phyloP scores from a whole-genome alignment of 2,329 filamentous ascomycete genomes.

The Aspergillus unguis region DNA sequence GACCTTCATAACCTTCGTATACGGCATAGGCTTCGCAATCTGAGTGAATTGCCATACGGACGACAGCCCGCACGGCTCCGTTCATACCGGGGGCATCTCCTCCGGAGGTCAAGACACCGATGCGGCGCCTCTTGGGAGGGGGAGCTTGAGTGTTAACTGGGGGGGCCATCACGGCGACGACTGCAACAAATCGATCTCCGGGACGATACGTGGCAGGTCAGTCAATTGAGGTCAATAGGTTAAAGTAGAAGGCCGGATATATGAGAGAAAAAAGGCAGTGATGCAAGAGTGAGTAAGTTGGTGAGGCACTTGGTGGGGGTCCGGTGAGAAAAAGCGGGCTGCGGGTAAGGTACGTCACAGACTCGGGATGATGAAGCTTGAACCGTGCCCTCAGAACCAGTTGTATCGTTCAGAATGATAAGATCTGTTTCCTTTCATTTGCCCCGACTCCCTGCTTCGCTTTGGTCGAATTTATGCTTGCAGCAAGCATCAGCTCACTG shows the following conservation, averaged over 20 bases:
- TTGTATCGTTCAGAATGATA: no score
- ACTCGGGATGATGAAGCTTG: neutral
- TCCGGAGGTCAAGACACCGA: conserved; percentile 91
- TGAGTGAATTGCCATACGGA: conserved; percentile 85
- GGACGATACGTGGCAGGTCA: conserved; percentile 10
- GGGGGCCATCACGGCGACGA: conserved; percentile 19
- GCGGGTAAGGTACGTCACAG: conserved; percentile 22
- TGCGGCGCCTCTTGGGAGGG: conserved; percentile 56
- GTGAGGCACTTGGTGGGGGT: conserved; percentile 19
- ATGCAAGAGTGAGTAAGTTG: conserved; percentile 13
- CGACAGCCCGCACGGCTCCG: conserved; percentile 80
- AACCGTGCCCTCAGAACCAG: no score
- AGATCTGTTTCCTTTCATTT: no score
- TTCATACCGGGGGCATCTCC: conserved; percentile 96
- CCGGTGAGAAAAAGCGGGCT: conserved; percentile 39
- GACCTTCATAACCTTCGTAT: conserved; percentile 93
- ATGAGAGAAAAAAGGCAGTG: conserved; percentile 8
- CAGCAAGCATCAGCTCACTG: neutral
- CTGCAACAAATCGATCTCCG: conserved; percentile 8
- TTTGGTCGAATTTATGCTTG: neutral
- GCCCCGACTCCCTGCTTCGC: neutral
- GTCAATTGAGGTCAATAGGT: conserved; percentile 3
- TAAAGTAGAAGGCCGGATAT: conserved; percentile 4
- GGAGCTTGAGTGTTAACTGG: conserved; percentile 16
- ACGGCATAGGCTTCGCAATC: conserved; percentile 75